Evolutionary conservation across 139 green algal species (phyloP), one percentile per base, ranked within the genome.

Genomic region (Medakamo hakoo): DNA sequence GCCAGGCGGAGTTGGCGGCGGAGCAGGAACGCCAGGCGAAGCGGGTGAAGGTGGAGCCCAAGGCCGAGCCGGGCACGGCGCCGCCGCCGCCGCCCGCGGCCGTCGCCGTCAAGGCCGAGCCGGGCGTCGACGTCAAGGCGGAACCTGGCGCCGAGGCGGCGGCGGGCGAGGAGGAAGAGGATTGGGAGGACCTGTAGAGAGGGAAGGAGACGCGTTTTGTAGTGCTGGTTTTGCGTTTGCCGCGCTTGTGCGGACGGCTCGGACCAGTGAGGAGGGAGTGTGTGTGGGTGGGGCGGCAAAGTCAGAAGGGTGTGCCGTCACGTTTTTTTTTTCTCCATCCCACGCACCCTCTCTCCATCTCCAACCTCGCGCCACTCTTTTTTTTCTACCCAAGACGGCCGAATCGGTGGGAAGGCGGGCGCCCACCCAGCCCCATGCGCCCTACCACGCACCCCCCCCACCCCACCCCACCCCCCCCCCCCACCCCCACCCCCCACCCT

Each of bases 401-500:
- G 16, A 9, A 52, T n/a, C n/a, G n/a, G n/a, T n/a, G n/a, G n/a
- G n/a, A n/a, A n/a, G n/a, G n/a, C n/a, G n/a, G n/a, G n/a, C n/a
- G n/a, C n/a, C n/a, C n/a, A n/a, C n/a, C n/a, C n/a, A n/a, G n/a
- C n/a, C n/a, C n/a, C n/a, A n/a, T n/a, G n/a, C n/a, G n/a, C n/a
- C n/a, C n/a, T n/a, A n/a, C n/a, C n/a, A n/a, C n/a, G n/a, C n/a
- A n/a, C n/a, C n/a, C n/a, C n/a, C n/a, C n/a, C n/a, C n/a, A n/a
- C n/a, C n/a, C n/a, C n/a, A n/a, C n/a, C n/a, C n/a, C n/a, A n/a
- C n/a, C n/a, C n/a, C n/a, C n/a, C n/a, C n/a, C n/a, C n/a, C n/a
- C n/a, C n/a, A n/a, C n/a, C n/a, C 55, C 40, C 9, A 21, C 40
- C 9, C 16, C 40, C 16, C 40, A 16, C 57, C 30, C 25, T 78